Base-by-base conservation (phyloP, 2,329 filamentous ascomycete species). In the Alternaria metachromatica region DNA sequence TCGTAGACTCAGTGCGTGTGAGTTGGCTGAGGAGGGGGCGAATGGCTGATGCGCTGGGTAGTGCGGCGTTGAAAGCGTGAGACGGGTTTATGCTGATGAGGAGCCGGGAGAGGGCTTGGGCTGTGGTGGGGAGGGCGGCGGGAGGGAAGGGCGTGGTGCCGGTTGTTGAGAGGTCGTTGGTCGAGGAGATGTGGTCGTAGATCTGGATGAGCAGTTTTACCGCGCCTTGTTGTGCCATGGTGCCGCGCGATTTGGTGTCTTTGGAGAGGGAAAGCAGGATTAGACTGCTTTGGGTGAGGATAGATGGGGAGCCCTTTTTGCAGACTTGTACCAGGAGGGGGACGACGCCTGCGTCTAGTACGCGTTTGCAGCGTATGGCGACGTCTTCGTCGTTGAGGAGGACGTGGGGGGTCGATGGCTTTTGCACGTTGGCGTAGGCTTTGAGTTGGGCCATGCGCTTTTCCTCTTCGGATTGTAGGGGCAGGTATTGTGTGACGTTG, bases 381-480 rank as follows among this genome's bases (percentile, higher is more conserved):
- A 97, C 94, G 68, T 92, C 89, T 3, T 90, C 85, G 61, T 97
- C 90, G 64, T 94, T 88, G 61, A 96, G 90, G 0, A 96, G 84
- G 8, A 88, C 87, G 74, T 94, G 88, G 0, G 87, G 83, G 3
- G 85, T 82, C 0, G 84, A 77, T 2, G 83, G 80, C 73, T 93
- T 94, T 6, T 90, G 89, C 1, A 93, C 92, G 76, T 97, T 93
- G 13, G 96, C 96, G 73, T 98, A 99, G 3, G 94, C 93, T 83
- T 97, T 97, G 48, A 99, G 87, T 78, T 99, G 92, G 6, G 88
- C 88, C 83, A 99, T 93, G 75, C 92, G 93, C 82, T 95, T 96
- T 73, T 97, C 91, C 80, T 99, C 96, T 67, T 97, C 95, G 0
- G 93, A 90, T 44, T 94, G 84, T 8, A 84, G 84, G 7, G 94